These are phyloP conservation scores for Populus hybrid DNA, from an alignment of 441 rosid genomes.

Conservation along the genomic window DNA sequence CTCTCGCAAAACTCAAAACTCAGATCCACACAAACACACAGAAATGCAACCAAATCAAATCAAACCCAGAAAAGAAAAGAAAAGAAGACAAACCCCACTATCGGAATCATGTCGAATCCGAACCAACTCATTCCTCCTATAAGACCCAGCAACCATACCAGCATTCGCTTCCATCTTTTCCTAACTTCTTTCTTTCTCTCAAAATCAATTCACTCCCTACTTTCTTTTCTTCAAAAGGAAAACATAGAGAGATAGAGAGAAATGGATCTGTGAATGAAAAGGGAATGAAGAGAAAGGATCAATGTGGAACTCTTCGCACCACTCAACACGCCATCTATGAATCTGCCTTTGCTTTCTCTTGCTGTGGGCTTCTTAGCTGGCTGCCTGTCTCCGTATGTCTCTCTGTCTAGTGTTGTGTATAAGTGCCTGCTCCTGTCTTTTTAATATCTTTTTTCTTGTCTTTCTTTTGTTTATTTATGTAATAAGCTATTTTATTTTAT, in stretches of 20 bases:
- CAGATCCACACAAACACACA: conserved; percentile 35
- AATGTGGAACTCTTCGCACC: conserved; percentile 28
- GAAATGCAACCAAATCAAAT: conserved; percentile 12
- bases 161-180: conserved; percentile 74
- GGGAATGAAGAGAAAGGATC: background rate
- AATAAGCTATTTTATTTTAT: too few species aligned
- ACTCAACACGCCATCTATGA: conserved; percentile 54
- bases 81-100: conserved; percentile 66
- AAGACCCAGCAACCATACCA: conserved; percentile 96
- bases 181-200: background rate
- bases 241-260: background rate
- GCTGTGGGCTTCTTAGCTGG: background rate
- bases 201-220: background rate
- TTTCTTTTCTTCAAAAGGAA: background rate
- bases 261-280: background rate
- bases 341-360: background rate
- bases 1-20: conserved; percentile 8
- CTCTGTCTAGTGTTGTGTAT: background rate
- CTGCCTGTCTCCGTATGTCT: background rate
- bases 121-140: conserved; percentile 88
- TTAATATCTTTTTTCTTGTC: too few species aligned
- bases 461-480: too few species aligned
- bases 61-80: background rate
- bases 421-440: background rate
- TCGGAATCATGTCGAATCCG: conserved; percentile 95